Conservation (phyloP, 306 rosid genomes). For the Vicia faba region DNA sequence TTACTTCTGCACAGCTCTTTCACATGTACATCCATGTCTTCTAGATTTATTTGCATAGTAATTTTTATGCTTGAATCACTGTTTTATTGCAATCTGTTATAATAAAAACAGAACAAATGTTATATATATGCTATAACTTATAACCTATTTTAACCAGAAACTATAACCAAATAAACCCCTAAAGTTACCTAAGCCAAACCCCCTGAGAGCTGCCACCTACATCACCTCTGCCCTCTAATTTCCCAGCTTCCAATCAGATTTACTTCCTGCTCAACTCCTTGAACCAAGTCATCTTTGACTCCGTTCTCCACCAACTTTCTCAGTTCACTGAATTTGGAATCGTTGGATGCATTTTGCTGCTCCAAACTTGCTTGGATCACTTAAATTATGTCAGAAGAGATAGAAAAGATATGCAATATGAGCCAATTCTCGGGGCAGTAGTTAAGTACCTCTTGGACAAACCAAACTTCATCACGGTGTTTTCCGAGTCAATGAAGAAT, state of each 20-base stretch:
- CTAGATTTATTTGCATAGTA: no score
- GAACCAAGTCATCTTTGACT: conserved; percentile 72
- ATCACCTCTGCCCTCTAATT: no score
- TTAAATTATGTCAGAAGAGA: conserved; percentile 53
- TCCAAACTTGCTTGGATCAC: conserved; percentile 81
- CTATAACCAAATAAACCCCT: no score
- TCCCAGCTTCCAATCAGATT: conserved; percentile 74
- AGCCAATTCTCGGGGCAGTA: conserved; percentile 57
- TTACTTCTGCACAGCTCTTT: no score
- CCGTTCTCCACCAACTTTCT: conserved; percentile 67
- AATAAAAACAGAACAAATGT: no score
- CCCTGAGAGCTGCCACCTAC: no score
- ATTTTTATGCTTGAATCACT: no score
- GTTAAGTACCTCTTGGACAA: conserved; percentile 68
- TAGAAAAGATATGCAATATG: conserved; percentile 51
- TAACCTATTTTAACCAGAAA: no score
- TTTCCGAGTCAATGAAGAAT: conserved; percentile 72
- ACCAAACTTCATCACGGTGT: conserved; percentile 81
- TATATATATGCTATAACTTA: no score
- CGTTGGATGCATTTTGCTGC: conserved; percentile 81
- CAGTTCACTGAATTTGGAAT: conserved; percentile 80
- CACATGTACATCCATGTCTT: no score
- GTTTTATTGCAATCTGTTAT: no score
- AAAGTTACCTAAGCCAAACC: no score
- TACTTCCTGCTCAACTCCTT: conserved; percentile 78